A percentile compares a stretch with the other conserved stretches of the same genome.
Evolutionary conservation across 306 rosid genomes (phyloP).

Genomic region (Fagus crenata): DNA sequence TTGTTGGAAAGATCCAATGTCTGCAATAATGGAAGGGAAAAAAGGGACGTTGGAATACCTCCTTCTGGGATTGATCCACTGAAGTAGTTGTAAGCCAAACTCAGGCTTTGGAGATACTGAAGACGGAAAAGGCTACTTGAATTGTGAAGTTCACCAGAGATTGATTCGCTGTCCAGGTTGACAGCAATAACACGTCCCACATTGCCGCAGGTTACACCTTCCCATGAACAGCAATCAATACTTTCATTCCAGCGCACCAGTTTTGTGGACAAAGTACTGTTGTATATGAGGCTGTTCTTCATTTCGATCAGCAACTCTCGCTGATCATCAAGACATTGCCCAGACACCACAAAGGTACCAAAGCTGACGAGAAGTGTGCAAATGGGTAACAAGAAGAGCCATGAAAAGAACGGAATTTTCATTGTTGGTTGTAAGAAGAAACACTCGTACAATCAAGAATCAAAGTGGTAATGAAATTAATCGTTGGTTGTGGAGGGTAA

Average conservation of each 20-base stretch:
- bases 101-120: conserved; percentile 6
- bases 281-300: conserved; percentile 15
- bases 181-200: conserved; percentile 8
- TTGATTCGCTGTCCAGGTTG: background rate
- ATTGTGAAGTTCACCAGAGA: background rate
- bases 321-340: conserved; percentile 33
- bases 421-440: conserved; percentile 8
- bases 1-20: background rate
- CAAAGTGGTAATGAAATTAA: too few species aligned
- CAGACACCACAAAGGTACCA: background rate
- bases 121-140: conserved; percentile 7
- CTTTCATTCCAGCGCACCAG: conserved; percentile 27
- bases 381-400: conserved; percentile 14
- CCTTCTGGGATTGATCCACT: conserved; percentile 16
- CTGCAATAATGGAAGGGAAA: background rate
- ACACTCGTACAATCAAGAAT: background rate
- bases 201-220: conserved; percentile 31
- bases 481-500: too few species aligned
- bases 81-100: conserved; percentile 17
- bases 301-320: conserved; percentile 22
- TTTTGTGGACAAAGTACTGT: background rate
- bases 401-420: conserved; percentile 30
- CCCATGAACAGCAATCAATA: conserved; percentile 35
- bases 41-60: background rate
- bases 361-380: conserved; percentile 5